A percentile compares a stretch with the other conserved stretches of the same genome.
These are phyloP conservation scores for Adansonia digitata DNA, from an alignment of 345 rosid species.

Conservation along the genomic window DNA sequence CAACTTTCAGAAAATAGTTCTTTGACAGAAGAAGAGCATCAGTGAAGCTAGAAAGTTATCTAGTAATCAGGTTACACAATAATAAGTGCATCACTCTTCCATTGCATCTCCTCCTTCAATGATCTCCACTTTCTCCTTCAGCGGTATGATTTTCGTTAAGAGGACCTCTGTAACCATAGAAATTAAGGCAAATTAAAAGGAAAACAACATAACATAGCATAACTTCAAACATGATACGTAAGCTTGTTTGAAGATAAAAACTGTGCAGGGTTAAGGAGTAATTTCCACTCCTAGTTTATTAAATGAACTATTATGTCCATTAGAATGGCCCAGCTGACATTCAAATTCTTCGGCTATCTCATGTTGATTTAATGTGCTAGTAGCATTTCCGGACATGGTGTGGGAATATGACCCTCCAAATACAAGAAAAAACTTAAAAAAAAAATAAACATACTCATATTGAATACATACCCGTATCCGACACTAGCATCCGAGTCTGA, in stretches of 20 bases:
- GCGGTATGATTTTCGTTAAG: slow-evolving; percentile 54
- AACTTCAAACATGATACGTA: background rate
- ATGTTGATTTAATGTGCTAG: too few relatives aligned
- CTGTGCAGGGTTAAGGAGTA: background rate
- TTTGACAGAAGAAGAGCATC: background rate
- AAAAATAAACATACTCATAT: background rate
- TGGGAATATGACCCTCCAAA: too few relatives aligned
- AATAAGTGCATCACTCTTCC: slow-evolving; percentile 52
- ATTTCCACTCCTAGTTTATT: background rate
- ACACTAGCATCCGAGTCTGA: background rate
- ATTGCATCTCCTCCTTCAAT: slow-evolving; percentile 70
- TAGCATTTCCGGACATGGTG: too few relatives aligned
- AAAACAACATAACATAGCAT: background rate
- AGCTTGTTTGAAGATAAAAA: background rate
- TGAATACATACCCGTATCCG: background rate
- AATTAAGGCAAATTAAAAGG: slow-evolving; percentile 1
- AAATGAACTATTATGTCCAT: background rate
- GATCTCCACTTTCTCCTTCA: slow-evolving; percentile 49
- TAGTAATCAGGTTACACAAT: background rate
- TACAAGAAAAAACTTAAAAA: background rate
- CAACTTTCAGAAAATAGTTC: background rate
- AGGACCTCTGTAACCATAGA: slow-evolving; percentile 57
- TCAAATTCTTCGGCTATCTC: too few relatives aligned
- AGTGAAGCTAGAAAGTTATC: background rate
- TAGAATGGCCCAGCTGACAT: too few relatives aligned